Conservation (phyloP, 352 stramenopile genomes). For the Aphanomyces invadans region DNA sequence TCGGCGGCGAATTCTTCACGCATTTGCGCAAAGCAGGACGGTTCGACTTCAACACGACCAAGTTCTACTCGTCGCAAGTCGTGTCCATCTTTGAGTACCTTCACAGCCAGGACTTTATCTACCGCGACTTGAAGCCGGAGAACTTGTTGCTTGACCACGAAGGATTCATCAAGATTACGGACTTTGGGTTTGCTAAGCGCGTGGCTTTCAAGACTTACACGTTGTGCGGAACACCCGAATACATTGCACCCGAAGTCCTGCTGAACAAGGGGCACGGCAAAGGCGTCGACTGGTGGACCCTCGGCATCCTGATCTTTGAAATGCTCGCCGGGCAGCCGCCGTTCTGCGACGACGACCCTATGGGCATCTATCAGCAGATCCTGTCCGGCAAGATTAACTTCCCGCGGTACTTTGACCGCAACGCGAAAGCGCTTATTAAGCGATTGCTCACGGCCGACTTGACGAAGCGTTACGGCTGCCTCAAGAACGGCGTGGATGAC, state of each 20-base stretch:
- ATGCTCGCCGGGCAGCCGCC: constrained; percentile 95
- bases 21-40: constrained; percentile 89
- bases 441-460: constrained; percentile 92
- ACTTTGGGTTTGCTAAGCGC: constrained; percentile 91
- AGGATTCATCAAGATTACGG: constrained; percentile 95
- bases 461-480: constrained; percentile 95
- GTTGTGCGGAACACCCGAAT: constrained; percentile 90
- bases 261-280: constrained; percentile 86
- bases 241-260: constrained; percentile 88
- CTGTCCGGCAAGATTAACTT: constrained; percentile 92
- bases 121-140: constrained; percentile 94
- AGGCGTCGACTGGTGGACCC: constrained; percentile 94
- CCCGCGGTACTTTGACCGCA: constrained; percentile 91
- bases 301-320: constrained; percentile 96
- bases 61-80: constrained; percentile 92
- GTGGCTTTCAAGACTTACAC: constrained; percentile 94
- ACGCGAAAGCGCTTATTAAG: constrained; percentile 95
- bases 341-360: constrained; percentile 94
- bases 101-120: constrained; percentile 94
- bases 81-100: constrained; percentile 96
- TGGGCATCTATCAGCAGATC: constrained; percentile 95
- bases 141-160: constrained; percentile 93
- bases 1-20: constrained; percentile 97
- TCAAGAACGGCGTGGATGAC: constrained; percentile 93
- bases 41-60: constrained; percentile 89